Conservation (phyloP, 2,329 filamentous ascomycete species). For the Pseudocercospora macadamiae region DNA sequence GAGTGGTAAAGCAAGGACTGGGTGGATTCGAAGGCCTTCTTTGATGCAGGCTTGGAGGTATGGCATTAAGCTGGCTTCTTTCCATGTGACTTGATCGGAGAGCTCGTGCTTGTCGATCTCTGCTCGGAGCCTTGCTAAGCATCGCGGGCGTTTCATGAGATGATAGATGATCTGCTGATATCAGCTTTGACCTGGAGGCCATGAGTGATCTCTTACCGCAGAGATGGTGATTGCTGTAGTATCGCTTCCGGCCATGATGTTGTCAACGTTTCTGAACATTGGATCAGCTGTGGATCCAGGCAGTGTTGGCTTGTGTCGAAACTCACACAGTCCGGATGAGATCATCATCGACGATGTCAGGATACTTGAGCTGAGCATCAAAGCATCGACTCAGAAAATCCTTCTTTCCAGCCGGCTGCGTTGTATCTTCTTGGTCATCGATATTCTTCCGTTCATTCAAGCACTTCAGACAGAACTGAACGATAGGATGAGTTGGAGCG, state of each 20-base stretch:
- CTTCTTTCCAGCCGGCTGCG: too few relatives aligned
- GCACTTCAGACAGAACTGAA: neutral
- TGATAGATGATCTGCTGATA: slow-evolving; percentile 6
- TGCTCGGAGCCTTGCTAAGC: slow-evolving; percentile 21
- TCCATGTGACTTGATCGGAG: slow-evolving; percentile 32
- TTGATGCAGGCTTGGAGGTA: slow-evolving; percentile 44
- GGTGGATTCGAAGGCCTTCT: slow-evolving; percentile 31
- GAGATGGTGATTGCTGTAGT: slow-evolving; percentile 8
- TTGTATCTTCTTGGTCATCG: too few relatives aligned
- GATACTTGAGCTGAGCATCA: neutral
- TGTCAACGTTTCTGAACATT: neutral
- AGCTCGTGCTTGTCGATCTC: slow-evolving; percentile 21
- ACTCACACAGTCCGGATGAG: neutral
- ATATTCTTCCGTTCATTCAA: neutral
- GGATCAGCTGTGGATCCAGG: neutral
- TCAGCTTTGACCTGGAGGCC: neutral
- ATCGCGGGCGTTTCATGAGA: neutral
- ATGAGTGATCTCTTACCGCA: neutral
- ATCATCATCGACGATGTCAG: neutral
- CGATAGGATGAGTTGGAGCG: neutral
- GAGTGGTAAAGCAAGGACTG: slow-evolving; percentile 22
- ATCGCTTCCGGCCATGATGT: slow-evolving; percentile 8
- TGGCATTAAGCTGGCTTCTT: slow-evolving; percentile 41
- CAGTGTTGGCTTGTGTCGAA: neutral
- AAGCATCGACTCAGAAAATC: neutral